Evolutionary conservation across 148 eudicot genomes (phyloP).

Genomic region (Chenopodium quinoa): DNA sequence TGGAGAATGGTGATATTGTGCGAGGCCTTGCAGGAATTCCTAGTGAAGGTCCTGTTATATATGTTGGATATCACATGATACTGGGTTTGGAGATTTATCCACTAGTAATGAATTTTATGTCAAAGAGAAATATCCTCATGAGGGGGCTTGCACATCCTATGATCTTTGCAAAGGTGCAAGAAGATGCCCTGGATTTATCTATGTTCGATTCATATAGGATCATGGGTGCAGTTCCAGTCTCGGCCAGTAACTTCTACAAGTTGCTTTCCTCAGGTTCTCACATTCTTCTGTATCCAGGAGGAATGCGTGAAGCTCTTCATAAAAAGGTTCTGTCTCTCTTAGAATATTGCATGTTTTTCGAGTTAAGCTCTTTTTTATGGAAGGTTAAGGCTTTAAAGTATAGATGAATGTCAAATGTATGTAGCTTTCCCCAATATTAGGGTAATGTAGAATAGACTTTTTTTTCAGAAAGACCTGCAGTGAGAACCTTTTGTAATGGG

Average conservation of each 20-base stretch:
- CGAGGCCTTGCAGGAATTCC: constrained; percentile 71
- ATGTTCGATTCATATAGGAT: constrained; percentile 41
- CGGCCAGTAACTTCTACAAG: constrained; percentile 50
- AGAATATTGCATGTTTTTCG: constrained; percentile 8
- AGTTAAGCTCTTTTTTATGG: too few species aligned
- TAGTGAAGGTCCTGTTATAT: constrained; percentile 57
- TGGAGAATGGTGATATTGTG: constrained; percentile 60
- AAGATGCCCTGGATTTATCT: constrained; percentile 33
- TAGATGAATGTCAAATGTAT: neutral
- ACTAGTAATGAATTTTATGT: constrained; percentile 36
- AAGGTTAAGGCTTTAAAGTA: neutral
- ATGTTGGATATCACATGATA: constrained; percentile 75
- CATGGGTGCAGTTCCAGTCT: constrained; percentile 72
- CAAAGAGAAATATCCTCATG: constrained; percentile 48
- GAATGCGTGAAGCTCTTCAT: constrained; percentile 75
- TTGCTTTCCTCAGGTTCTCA: constrained; percentile 53
- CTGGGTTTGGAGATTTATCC: constrained; percentile 49
- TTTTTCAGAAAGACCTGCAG: neutral
- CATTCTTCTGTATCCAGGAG: constrained; percentile 78
- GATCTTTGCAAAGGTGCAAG: constrained; percentile 30
- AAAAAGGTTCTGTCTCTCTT: constrained; percentile 40
- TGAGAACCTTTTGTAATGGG: neutral
- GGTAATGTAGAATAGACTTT: neutral
- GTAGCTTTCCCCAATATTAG: neutral
- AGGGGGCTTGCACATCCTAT: constrained; percentile 65